phyloP scores from a whole-genome alignment of 805 yeast species.

The Wickerhamiella shivajii region DNA sequence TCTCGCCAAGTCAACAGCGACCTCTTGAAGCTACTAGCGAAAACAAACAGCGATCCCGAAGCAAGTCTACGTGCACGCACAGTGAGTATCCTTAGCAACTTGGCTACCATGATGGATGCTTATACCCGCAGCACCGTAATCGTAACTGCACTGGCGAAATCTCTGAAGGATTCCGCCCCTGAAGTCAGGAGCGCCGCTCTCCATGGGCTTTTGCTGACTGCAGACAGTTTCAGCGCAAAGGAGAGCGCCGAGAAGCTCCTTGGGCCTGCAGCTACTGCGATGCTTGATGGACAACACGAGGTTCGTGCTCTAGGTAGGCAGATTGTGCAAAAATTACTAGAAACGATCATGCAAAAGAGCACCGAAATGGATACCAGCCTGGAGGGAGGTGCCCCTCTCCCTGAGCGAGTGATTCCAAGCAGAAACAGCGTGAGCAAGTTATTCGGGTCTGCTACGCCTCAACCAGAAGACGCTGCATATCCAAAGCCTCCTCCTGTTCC shows the following conservation, averaged over 20 bases:
- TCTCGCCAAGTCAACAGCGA: slow-evolving; percentile 81
- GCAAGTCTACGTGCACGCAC: slow-evolving; percentile 71
- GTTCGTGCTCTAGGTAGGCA: slow-evolving; percentile 61
- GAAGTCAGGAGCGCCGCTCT: slow-evolving; percentile 67
- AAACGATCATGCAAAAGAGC: slow-evolving; percentile 36
- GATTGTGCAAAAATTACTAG: slow-evolving; percentile 48
- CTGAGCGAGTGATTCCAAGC: slow-evolving; percentile 9
- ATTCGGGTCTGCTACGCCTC: not conserved
- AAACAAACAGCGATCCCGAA: slow-evolving; percentile 60
- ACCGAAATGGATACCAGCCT: slow-evolving; percentile 21
- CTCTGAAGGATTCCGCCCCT: slow-evolving; percentile 63
- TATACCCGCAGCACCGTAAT: slow-evolving; percentile 51
- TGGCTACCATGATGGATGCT: slow-evolving; percentile 46
- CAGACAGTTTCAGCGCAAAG: slow-evolving; percentile 54
- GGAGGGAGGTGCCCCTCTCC: slow-evolving; percentile 12
- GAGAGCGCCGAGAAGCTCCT: slow-evolving; percentile 67
- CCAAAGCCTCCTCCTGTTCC: slow-evolving; percentile 5
- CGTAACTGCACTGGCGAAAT: slow-evolving; percentile 74
- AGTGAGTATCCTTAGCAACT: slow-evolving; percentile 48
- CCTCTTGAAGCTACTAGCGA: slow-evolving; percentile 63
- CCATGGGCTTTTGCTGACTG: slow-evolving; percentile 49
- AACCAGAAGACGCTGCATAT: no score
- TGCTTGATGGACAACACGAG: slow-evolving; percentile 56
- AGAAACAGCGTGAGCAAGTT: slow-evolving; percentile 6
- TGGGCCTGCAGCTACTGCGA: slow-evolving; percentile 71